Base-by-base conservation (phyloP, 2,329 filamentous ascomycete species). In the Phyllosticta citribraziliensis region DNA sequence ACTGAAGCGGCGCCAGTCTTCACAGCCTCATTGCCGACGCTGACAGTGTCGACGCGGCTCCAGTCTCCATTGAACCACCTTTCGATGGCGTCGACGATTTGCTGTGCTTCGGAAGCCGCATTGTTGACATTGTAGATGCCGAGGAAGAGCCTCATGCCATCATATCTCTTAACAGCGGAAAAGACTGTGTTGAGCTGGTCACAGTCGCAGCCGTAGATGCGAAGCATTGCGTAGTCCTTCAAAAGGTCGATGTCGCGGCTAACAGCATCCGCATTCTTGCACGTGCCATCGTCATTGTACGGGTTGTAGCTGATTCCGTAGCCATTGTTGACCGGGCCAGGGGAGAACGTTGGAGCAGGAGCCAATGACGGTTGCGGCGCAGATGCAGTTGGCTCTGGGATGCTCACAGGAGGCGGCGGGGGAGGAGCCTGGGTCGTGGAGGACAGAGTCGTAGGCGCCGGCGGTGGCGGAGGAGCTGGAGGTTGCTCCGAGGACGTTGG, bases 191-290 rank as follows among this genome's bases (percentile, higher is more conserved):
- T 72, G 50, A 90, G 81, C 71, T 92, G 88, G 68, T 89, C 77
- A 73, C 91, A 95, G 72, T 91, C 89, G 62, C 85, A 84, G 58
- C 90, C 91, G 70, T 96, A 96, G 69, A 89, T 82, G 57, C 91
- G 88, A 60, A 95, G 77, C 40, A 85, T 73, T 19, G 79, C 78
- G 73, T 88, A 91, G 14, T 76, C 76, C 27, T 84, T 77, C 57
- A 85, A 75, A 55, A 74, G 74, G 17, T 76, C 74, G 66, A 94
- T 83, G 68, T 96, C 90, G 20, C 75, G 70, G 63, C 82, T 77
- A 57, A 95, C 80, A 66, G 89, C 77, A 1, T 77, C 74, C 58
- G 80, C 76, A 5, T 80, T 77, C 73, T 93, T 94, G 81, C 90
- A 95, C 2, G 30, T n/a, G n/a, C 17, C 22, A 19, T 62, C 60